Percentiles rank a stretch among this genome's conserved stretches.
Evolutionary conservation across 805 yeast species (phyloP).

Genomic region (Candida michaelii): DNA sequence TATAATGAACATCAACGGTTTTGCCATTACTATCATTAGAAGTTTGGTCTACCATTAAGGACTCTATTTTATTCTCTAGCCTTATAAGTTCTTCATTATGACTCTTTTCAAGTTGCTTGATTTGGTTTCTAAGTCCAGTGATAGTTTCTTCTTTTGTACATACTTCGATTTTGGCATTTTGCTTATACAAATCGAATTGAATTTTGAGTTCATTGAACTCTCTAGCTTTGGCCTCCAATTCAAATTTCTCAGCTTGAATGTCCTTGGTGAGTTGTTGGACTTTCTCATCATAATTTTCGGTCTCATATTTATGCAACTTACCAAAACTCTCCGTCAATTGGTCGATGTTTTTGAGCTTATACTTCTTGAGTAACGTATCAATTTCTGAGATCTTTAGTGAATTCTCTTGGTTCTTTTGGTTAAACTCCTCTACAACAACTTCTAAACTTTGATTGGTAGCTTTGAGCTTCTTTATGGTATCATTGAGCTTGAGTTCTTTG

Average conservation of each 20-base stretch:
- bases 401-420: conserved; percentile 30
- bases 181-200: conserved; percentile 31
- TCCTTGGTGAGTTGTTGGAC: conserved; percentile 24
- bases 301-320: conserved; percentile 15
- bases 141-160: conserved; percentile 33
- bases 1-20: conserved; percentile 43
- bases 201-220: conserved; percentile 32
- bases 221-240: conserved; percentile 20
- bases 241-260: conserved; percentile 23
- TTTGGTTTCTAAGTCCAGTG: conserved; percentile 29
- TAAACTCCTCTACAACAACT: conserved; percentile 25
- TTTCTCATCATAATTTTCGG: conserved; percentile 16
- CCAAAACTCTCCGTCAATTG: conserved; percentile 24
- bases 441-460: conserved; percentile 30
- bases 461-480: conserved; percentile 62
- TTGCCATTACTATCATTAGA: conserved; percentile 9
- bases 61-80: conserved; percentile 71
- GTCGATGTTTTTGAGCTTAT: conserved; percentile 28
- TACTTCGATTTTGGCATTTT: conserved; percentile 33
- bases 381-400: conserved; percentile 39
- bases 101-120: conserved; percentile 33
- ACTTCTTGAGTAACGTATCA: conserved; percentile 28
- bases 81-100: conserved; percentile 47
- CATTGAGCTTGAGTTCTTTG: conserved; percentile 68
- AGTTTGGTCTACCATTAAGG: conserved; percentile 52